These are phyloP conservation scores for Mentha longifolia DNA, from an alignment of 257 asterid genomes.

Conservation along the genomic window DNA sequence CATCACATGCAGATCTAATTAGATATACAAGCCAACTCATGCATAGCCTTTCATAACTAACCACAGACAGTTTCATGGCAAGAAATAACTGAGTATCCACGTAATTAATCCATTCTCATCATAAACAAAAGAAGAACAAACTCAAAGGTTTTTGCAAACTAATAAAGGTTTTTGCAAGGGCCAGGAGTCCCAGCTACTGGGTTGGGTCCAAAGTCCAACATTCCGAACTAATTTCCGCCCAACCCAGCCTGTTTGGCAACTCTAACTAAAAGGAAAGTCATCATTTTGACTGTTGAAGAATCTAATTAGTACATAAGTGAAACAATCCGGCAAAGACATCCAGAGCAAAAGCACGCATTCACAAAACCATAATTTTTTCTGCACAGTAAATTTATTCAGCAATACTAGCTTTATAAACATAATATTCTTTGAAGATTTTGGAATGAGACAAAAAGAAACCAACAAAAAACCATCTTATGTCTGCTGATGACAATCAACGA, in stretches of 20 bases:
- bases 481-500: not conserved
- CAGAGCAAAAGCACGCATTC: not conserved
- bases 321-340: conserved; percentile 12
- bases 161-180: no score
- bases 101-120: no score
- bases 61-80: conserved; percentile 9
- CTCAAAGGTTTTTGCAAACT: no score
- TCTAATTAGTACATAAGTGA: not conserved
- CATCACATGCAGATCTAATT: conserved; percentile 36
- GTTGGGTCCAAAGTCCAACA: no score
- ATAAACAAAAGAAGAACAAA: no score
- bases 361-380: not conserved
- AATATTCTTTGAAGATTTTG: conserved; percentile 5
- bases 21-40: conserved; percentile 23
- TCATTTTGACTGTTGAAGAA: not conserved
- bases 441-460: conserved; percentile 1
- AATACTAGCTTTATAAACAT: not conserved
- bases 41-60: not conserved
- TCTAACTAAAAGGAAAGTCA: not conserved
- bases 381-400: conserved; percentile 6
- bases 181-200: not conserved
- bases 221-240: no score
- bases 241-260: no score
- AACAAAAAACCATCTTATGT: conserved; percentile 14
- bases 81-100: not conserved